Conservation (phyloP, 177 flowering plant species). For the Vitis hybrid region DNA sequence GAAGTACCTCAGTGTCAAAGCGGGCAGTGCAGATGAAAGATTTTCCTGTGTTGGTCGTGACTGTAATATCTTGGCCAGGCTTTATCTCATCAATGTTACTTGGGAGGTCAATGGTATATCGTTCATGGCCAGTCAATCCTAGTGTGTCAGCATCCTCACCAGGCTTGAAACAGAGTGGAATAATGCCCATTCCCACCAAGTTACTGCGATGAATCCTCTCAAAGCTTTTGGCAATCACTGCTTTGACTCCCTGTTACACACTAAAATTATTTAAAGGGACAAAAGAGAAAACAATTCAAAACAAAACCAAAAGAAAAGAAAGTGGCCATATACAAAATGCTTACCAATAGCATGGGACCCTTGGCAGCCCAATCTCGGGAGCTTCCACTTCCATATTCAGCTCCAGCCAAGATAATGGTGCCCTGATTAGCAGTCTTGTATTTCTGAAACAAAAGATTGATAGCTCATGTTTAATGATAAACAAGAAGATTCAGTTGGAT, state of each 20-base stretch:
- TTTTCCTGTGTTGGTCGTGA: constrained; percentile 72
- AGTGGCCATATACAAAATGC: constrained; percentile 6
- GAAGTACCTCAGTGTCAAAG: constrained; percentile 89
- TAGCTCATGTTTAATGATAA: not conserved
- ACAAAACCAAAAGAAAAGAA: not conserved
- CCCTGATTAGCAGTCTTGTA: constrained; percentile 75
- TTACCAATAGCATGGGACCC: constrained; percentile 92
- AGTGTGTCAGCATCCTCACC: constrained; percentile 98
- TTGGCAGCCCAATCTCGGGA: constrained; percentile 99
- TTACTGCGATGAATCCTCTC: constrained; percentile 97
- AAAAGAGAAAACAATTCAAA: not conserved
- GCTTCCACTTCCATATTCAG: constrained; percentile 98
- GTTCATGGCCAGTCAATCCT: constrained; percentile 88
- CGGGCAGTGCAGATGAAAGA: constrained; percentile 78
- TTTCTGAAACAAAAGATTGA: constrained; percentile 42
- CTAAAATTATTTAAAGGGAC: not conserved
- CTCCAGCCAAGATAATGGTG: constrained; percentile 86
- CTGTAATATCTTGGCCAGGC: constrained; percentile 89
- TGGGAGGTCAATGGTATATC: constrained; percentile 79
- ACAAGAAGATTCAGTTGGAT: not conserved
- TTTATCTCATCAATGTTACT: constrained; percentile 62
- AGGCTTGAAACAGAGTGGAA: constrained; percentile 89
- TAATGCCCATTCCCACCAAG: constrained; percentile 93
- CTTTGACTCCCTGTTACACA: constrained; percentile 78
- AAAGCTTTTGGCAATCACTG: constrained; percentile 94